Evolutionary conservation across 441 rosid genomes (phyloP), one percentile per base, ranked within the genome.

Genomic region (Hypseocharis bilobata): DNA sequence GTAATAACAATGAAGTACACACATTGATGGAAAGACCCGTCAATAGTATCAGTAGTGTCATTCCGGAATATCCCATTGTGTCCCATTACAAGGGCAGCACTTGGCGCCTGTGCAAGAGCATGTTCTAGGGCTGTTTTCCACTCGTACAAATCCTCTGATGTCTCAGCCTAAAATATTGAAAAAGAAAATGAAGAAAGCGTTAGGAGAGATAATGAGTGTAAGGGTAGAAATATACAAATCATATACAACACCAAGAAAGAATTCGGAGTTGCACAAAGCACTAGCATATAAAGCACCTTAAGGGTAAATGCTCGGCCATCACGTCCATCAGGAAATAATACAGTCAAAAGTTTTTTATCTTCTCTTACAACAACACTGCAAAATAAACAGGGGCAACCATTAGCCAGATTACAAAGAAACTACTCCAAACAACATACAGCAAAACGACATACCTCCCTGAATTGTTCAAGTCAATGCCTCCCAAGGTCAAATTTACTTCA

Each of bases 261-360:
- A 36, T 36, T 26, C 6, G 25, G 25, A 54, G 17, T 17, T 23
- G 30, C 58, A 54, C 6, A 54, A 54, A 54, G 58, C 6, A 60
- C 45, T 22, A 68, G 19, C 44, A 70, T 58, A 62, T 56, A 44
- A 75, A 71, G 70, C 79, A 90, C 98, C 99, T 93, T 93, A 72
- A 93, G 95, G 57, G 97, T 93, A 79, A 93, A 90, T 62, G 97
- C 99, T 82, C 99, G 87, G 52, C 99, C 97, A 83, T 90, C 99
- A 69, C 96, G 93, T 70, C 99, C 99, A 83, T 93, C 97, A 67
- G 99, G 99, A 79, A 93, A 91, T 69, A 93, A 78, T 45, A 93
- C 99, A 55, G 99, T 93, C 77, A 93, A 71, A 70, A 93, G 77
- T 67, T 88, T 93, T 71, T 93, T 93, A 72, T 93, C 97, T 80